Evolutionary conservation across 805 yeast genomes (phyloP).

Genomic region (Vanderwaltozyma yarrowii): DNA sequence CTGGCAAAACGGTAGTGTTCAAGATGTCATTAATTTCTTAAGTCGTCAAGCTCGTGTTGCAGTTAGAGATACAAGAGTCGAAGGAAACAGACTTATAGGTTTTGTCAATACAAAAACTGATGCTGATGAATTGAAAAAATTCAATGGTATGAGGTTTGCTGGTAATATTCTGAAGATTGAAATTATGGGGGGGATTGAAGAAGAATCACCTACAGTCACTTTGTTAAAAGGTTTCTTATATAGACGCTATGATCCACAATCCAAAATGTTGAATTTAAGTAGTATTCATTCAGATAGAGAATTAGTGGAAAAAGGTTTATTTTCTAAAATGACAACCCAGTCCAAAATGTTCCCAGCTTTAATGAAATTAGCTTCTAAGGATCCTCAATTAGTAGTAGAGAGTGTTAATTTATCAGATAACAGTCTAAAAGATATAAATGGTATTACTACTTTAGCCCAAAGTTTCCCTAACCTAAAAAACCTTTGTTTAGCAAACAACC

Average conservation of each 20-base stretch:
- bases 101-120: conserved; percentile 44
- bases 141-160: conserved; percentile 76
- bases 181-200: conserved; percentile 17
- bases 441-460: conserved; percentile 54
- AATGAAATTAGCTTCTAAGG: conserved; percentile 65
- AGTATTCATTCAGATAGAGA: conserved; percentile 54
- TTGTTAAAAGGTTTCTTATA: conserved; percentile 49
- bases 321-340: conserved; percentile 48
- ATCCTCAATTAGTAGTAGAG: conserved; percentile 38
- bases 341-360: conserved; percentile 86
- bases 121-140: conserved; percentile 46
- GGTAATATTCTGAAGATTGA: conserved; percentile 54
- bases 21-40: conserved; percentile 59
- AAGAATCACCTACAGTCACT: conserved; percentile 40
- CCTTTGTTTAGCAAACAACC: conserved; percentile 71
- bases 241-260: conserved; percentile 54
- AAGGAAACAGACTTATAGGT: conserved; percentile 51
- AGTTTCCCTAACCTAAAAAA: conserved; percentile 70
- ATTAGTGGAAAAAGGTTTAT: conserved; percentile 51
- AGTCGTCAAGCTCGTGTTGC: conserved; percentile 54
- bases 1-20: conserved; percentile 72
- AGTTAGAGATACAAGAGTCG: conserved; percentile 43
- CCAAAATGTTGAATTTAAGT: conserved; percentile 60
- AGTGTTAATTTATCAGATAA: conserved; percentile 65
- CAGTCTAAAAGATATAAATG: conserved; percentile 48